phyloP scores from a whole-genome alignment of 805 yeast species.

The Yamadazyma kitorensis region DNA sequence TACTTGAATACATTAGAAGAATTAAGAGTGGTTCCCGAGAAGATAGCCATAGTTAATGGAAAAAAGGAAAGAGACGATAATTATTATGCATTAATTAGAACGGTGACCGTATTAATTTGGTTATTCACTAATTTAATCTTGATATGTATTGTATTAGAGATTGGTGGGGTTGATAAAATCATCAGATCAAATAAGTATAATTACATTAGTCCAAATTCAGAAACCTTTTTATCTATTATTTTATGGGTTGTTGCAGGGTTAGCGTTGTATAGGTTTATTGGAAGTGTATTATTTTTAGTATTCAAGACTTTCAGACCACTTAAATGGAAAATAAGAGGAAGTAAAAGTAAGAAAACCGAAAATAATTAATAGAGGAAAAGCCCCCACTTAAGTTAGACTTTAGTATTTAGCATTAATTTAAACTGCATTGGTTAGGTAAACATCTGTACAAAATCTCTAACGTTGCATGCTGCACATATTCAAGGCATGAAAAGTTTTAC shows the following conservation, averaged over 20 bases:
- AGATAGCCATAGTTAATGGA: conserved; percentile 15
- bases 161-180: conserved; percentile 66
- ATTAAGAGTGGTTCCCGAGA: conserved; percentile 42
- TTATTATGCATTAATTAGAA: conserved; percentile 87
- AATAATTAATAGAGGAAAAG: neutral
- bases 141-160: conserved; percentile 77
- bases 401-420: no score
- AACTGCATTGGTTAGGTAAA: no score
- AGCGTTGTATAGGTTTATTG: conserved; percentile 80
- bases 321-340: conserved; percentile 34
- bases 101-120: conserved; percentile 88
- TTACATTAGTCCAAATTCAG: conserved; percentile 44
- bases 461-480: no score
- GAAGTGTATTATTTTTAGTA: conserved; percentile 60
- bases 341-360: conserved; percentile 3
- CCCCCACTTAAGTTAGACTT: neutral
- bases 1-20: conserved; percentile 65
- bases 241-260: conserved; percentile 91
- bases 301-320: conserved; percentile 37
- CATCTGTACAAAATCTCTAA: no score
- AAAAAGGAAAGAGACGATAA: conserved; percentile 51
- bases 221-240: conserved; percentile 75
- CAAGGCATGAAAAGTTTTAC: no score
- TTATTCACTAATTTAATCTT: conserved; percentile 80
- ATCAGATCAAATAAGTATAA: conserved; percentile 26